These are phyloP conservation scores for Piromyces finnis DNA, from an alignment of 192 early-diverging fungal genomes.

Conservation along the genomic window DNA sequence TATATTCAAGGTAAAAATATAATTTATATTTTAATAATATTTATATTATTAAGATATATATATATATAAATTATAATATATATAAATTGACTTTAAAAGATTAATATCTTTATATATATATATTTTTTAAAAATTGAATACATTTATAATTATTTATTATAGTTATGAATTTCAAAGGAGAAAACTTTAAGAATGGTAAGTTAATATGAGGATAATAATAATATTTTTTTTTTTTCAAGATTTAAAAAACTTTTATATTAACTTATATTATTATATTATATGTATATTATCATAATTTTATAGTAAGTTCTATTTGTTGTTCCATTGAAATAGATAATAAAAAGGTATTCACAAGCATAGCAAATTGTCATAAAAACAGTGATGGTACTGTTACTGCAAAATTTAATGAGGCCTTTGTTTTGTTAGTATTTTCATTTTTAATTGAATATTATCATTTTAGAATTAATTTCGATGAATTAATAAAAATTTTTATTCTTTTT, in stretches of 20 bases:
- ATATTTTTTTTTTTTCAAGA: too few species aligned
- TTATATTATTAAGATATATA: too few species aligned
- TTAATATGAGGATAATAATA: neutral
- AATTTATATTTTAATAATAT: too few species aligned
- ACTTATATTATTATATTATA: too few species aligned
- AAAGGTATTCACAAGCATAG: neutral
- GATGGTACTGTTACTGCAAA: neutral
- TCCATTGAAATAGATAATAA: neutral
- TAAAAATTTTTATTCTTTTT: too few species aligned
- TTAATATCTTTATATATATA: too few species aligned
- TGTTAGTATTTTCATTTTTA: neutral
- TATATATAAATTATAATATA: too few species aligned
- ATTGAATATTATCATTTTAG: too few species aligned
- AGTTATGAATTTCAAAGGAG: neutral
- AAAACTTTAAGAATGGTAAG: neutral
- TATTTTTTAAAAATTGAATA: too few species aligned
- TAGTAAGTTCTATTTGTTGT: neutral
- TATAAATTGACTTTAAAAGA: too few species aligned
- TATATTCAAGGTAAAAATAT: neutral
- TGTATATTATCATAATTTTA: neutral
- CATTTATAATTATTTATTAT: neutral
- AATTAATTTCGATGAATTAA: too few species aligned
- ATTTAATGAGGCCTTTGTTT: neutral
- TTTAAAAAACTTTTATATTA: too few species aligned
- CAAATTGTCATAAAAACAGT: neutral